Base-by-base conservation (phyloP, 305 asterid genomes). In the Rubia tinctorum region DNA sequence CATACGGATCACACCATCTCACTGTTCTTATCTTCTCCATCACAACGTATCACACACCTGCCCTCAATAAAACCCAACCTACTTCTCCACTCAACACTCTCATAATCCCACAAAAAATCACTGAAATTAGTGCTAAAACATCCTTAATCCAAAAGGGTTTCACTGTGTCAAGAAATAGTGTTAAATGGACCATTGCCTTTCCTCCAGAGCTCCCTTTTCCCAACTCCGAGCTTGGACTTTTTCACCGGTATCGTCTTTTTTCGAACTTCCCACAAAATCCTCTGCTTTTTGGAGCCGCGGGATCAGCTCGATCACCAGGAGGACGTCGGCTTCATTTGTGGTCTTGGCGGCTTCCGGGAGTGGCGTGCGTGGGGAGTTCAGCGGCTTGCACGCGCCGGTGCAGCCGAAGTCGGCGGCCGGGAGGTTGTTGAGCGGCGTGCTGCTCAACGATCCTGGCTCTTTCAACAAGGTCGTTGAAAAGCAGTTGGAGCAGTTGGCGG, bases 161-260 rank as follows among this genome's bases (percentile, higher is more conserved):
- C 20, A 51, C 6, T 17, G 17, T 49, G 55, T 49, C n/a, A 49
- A 53, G 17, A 43, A 8, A 27, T 15, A 39, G 27, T 75, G 49
- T 83, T 88, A 88, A 88, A 91, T 91, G 97, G 97, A 88, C 86
- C 86, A 75, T 70, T 82, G 88, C 85, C 79, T 88, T 55, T 78
- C 79, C 75, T 76, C 73, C 80, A 43, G 60, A 69, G 72, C 78
- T 13, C 80, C 82, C 15, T 42, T 58, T 71, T 62, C 71, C 40
- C 86, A 7, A 14, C 84, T 76, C 73, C 85, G 4, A 27, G 2
- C 75, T 11, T 45, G 9, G 8, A 20, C 45, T 17, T 8, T 73
- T 56, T 56, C 71, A 30, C 20, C 55, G 14, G 18, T 55, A 66
- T 44, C 47, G 39, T 20, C 59, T 14, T 22, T 73, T 30, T 25